phyloP scores from a whole-genome alignment of 441 rosid genomes.

The Mallotus japonicus region DNA sequence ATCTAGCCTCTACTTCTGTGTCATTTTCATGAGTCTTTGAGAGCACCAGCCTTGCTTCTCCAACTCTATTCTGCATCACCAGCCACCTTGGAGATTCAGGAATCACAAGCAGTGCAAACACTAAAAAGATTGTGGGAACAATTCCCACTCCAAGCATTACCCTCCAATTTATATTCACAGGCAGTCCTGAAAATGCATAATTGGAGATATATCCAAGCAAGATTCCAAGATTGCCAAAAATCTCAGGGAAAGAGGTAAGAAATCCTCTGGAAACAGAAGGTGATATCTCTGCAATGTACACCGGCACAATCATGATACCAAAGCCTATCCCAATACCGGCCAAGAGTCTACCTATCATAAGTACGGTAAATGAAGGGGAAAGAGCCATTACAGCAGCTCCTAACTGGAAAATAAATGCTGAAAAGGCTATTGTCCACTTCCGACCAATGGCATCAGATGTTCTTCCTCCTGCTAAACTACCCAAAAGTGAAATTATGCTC shows the following conservation, averaged over 20 bases:
- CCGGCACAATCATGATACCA: conserved; percentile 88
- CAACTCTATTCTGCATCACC: no score
- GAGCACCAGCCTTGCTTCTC: no score
- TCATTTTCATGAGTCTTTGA: no score
- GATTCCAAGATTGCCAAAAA: conserved; percentile 41
- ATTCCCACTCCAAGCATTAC: no score
- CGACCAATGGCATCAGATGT: conserved; percentile 77
- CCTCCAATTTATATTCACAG: no score
- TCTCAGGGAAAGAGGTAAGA: conserved; percentile 83
- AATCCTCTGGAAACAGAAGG: conserved; percentile 65
- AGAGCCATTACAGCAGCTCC: conserved; percentile 79
- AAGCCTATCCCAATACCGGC: conserved; percentile 84
- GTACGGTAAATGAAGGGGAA: conserved; percentile 59
- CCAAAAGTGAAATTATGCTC: conserved; percentile 74
- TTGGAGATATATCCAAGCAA: no score
- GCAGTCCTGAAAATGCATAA: no score
- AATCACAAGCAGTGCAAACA: no score
- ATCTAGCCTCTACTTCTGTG: no score
- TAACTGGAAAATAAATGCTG: conserved; percentile 64
- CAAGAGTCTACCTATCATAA: conserved; percentile 73
- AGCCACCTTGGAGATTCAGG: no score
- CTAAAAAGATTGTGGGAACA: no score
- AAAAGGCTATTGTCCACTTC: conserved; percentile 90
- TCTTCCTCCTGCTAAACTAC: conserved; percentile 79
- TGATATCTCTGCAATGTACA: conserved; percentile 81